These are phyloP conservation scores for Ogataea glucozyma DNA, from an alignment of 805 yeast genomes.

Conservation along the genomic window DNA sequence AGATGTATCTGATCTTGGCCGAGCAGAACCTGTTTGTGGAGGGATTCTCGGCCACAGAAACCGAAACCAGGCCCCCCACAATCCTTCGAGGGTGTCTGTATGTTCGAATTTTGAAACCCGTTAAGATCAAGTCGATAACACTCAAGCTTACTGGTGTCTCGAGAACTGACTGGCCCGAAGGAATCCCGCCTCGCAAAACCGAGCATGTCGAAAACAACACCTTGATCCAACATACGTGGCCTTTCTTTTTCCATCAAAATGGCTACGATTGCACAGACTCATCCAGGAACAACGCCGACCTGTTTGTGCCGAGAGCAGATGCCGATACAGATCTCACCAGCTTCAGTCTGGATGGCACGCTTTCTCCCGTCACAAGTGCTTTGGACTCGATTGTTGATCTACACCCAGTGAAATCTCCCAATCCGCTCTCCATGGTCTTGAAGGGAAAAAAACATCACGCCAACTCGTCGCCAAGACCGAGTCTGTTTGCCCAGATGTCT, in stretches of 20 bases:
- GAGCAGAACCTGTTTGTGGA: conserved; percentile 80
- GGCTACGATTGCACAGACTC: conserved; percentile 28
- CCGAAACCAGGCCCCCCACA: conserved; percentile 68
- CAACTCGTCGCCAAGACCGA: conserved; percentile 26
- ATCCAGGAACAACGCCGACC: conserved; percentile 49
- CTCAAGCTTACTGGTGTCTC: conserved; percentile 67
- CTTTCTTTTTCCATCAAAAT: conserved; percentile 59
- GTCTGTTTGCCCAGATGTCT: conserved; percentile 15
- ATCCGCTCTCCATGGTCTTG: conserved; percentile 31
- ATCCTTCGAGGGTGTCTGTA: conserved; percentile 78
- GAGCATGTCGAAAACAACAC: conserved; percentile 66
- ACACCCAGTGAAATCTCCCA: conserved; percentile 29
- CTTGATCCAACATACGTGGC: conserved; percentile 84
- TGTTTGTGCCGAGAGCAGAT: conserved; percentile 37
- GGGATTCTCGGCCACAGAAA: conserved; percentile 74
- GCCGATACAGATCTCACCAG: conserved; percentile 36
- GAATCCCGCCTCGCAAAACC: conserved; percentile 85
- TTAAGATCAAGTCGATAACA: conserved; percentile 63
- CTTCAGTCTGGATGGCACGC: conserved; percentile 37
- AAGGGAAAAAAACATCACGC: conserved; percentile 24
- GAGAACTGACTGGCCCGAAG: conserved; percentile 96
- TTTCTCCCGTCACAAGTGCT: conserved; percentile 34
- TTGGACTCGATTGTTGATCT: conserved; percentile 17
- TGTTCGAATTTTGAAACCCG: conserved; percentile 67
- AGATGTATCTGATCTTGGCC: conserved; percentile 71